Evolutionary conservation across 2,329 filamentous ascomycete genomes (phyloP), one percentile per base, ranked within the genome.

Genomic region (Aspergillus sp.): DNA sequence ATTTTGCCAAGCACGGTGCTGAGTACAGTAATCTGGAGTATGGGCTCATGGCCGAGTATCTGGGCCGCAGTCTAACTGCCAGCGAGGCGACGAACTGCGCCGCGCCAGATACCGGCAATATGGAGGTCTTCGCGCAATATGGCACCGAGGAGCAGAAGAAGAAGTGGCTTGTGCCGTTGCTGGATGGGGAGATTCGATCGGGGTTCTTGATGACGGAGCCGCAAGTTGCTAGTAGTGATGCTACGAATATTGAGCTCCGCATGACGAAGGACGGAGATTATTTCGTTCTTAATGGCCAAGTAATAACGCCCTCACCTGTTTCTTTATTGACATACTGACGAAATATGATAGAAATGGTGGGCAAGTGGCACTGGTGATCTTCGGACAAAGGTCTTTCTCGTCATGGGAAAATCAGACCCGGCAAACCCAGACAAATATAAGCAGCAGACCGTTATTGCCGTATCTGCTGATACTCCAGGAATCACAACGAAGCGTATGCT

Each of bases 21-120:
- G 95, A 95, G 31, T 97, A 91, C 80, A 91, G 87, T 60, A 99
- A 98, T 77, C 82, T 98, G 62, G 95, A 99, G 78, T 99, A 99
- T 73, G 95, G 93, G 15, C 80, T 98, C 68, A 98, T 98, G 93
- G 95, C 95, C n/a, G 95, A 99, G 80, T 90, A 91, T 79, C 81
- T 98, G 66, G 95, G 95, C 63, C 93, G 90, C 79, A 96, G 90
- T 65, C 82, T 85, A 71, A 81, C 87, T 62, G 95, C 92, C 25
- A 14, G 17, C n/a, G 59, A 81, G 78, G 91, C 92, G 23, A 90
- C 88, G 73, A 96, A 96, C 77, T 96, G 92, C 77, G 84, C 92
- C 35, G 92, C 92, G 3, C 92, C 93, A 2, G 92, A 96, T 75
- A 96, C 93, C 4, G 92, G 92, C 52, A 96, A 96, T 77, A 96